Conservation (phyloP, 2,329 filamentous ascomycete species). For the Fusarium algeriense region DNA sequence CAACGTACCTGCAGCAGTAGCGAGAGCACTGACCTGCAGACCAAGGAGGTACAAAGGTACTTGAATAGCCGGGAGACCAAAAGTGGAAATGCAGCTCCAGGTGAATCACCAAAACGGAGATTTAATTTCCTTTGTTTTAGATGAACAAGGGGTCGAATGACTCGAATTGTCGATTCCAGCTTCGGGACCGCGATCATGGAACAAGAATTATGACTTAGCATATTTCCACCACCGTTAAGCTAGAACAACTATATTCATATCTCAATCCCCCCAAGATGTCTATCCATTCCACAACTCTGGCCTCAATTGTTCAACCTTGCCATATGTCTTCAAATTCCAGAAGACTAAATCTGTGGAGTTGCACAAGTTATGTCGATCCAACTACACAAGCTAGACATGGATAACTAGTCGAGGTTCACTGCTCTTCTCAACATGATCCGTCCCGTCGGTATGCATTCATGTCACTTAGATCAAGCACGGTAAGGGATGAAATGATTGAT, state of each 20-base stretch:
- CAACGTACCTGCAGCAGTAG: constrained; percentile 43
- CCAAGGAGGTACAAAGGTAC: constrained; percentile 32
- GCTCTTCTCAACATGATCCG: background rate
- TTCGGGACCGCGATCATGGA: background rate
- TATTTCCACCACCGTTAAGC: background rate
- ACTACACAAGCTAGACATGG: constrained; percentile 6
- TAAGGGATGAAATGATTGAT: background rate
- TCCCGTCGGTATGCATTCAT: background rate
- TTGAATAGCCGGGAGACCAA: constrained; percentile 15
- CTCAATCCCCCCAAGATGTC: background rate
- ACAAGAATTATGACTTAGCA: background rate
- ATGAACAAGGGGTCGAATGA: constrained; percentile 10
- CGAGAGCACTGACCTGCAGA: constrained; percentile 32
- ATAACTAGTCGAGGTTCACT: constrained; percentile 10
- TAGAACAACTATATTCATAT: constrained; percentile 2
- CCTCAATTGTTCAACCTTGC: background rate
- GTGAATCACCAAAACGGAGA: constrained; percentile 24
- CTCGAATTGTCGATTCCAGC: constrained; percentile 22
- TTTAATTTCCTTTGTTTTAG: constrained; percentile 34
- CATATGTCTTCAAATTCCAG: background rate
- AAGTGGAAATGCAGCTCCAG: constrained; percentile 29
- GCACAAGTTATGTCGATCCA: constrained; percentile 8
- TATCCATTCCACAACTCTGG: constrained; percentile 1
- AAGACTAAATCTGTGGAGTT: background rate
- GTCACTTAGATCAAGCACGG: background rate